phyloP scores from a whole-genome alignment of 176 grass and related monocot species.

The Pharus latifolius region DNA sequence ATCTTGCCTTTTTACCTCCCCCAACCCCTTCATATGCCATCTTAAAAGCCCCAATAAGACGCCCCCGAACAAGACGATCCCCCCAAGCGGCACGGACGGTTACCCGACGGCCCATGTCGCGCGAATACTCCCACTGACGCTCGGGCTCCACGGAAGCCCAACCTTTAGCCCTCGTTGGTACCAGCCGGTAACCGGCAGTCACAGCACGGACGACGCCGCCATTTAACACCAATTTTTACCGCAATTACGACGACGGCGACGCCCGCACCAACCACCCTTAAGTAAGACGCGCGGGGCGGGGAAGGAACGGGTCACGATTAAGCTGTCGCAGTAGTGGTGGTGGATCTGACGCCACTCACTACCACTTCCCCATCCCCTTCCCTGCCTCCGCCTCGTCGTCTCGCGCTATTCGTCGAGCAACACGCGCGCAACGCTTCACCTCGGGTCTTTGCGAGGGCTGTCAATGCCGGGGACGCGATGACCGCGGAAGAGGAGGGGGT shows the following conservation, averaged over 20 bases:
- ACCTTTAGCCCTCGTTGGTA: not conserved
- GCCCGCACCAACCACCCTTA: constrained; percentile 24
- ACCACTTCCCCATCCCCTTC: constrained; percentile 6
- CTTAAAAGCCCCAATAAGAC: not conserved
- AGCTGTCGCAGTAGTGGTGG: constrained; percentile 13
- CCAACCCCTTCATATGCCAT: not conserved
- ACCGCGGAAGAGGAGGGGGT: constrained; percentile 57
- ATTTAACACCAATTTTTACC: not conserved
- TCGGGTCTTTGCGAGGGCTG: not conserved
- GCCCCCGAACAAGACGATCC: not conserved
- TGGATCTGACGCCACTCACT: constrained; percentile 49
- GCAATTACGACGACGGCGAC: constrained; percentile 1
- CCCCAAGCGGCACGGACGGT: not conserved
- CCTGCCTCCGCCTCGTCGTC: not conserved
- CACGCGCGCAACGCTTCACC: not conserved
- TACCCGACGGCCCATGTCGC: not conserved
- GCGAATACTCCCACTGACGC: not conserved
- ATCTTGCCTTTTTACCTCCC: too few species aligned
- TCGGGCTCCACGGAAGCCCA: not conserved
- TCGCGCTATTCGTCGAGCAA: constrained; percentile 20
- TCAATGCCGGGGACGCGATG: constrained; percentile 56
- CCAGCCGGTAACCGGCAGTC: constrained; percentile 13
- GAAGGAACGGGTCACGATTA: constrained; percentile 25
- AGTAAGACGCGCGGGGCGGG: constrained; percentile 26
- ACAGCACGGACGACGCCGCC: constrained; percentile 2